These are phyloP conservation scores for Bathelium albidoporum DNA, from an alignment of 495 filamentous ascomycete species.

Conservation along the genomic window DNA sequence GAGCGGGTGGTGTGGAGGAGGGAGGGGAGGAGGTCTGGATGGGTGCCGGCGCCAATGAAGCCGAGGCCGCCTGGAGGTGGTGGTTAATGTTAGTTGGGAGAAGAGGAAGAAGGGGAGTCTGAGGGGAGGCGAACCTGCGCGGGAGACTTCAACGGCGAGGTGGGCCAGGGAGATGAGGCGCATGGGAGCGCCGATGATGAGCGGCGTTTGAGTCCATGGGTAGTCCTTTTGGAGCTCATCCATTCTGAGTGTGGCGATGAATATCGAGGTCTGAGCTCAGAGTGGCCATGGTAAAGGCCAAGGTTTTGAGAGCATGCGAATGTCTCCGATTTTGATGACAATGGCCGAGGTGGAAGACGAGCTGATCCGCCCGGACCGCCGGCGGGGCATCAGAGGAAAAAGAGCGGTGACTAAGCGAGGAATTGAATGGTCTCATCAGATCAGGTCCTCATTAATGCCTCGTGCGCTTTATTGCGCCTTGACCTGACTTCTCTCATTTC, in stretches of 20 bases:
- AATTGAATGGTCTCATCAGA: background rate
- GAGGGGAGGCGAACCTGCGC: conserved; percentile 39
- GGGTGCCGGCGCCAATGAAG: conserved; percentile 34
- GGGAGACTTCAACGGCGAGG: conserved; percentile 49
- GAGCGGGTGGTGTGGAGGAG: conserved; percentile 34
- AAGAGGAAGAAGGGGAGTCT: background rate
- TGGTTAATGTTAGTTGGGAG: background rate
- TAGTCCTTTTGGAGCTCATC: conserved; percentile 34
- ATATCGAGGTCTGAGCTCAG: background rate
- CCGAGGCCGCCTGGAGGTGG: conserved; percentile 28
- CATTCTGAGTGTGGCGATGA: conserved; percentile 8
- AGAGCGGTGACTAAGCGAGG: background rate
- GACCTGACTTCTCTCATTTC: background rate
- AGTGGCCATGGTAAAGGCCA: background rate
- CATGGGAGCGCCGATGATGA: conserved; percentile 65
- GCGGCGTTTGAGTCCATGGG: conserved; percentile 52
- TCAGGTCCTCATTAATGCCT: background rate
- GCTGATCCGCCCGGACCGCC: too few species aligned
- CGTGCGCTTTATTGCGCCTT: background rate
- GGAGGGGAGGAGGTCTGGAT: conserved; percentile 41
- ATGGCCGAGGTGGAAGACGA: background rate
- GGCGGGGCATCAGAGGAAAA: too few species aligned
- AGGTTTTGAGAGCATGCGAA: too few species aligned
- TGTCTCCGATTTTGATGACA: background rate
- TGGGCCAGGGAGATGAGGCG: conserved; percentile 52